Conservation (phyloP, 768 basidiomycete species). For the Tephrocybe sp. region DNA sequence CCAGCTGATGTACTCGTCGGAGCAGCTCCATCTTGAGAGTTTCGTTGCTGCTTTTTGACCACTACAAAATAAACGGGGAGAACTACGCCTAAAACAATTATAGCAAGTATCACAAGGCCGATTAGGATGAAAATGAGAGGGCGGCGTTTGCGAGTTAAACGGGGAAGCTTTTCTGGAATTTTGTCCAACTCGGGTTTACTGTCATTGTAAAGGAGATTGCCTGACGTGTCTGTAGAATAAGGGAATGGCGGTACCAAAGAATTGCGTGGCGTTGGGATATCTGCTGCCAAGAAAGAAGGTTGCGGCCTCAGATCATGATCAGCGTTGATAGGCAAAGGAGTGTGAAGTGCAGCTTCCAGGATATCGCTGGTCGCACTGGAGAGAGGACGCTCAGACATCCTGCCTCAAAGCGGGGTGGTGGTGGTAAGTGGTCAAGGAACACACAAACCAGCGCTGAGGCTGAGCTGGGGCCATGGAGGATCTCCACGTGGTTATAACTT, state of each 20-base stretch:
- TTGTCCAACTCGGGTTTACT: conserved; percentile 12
- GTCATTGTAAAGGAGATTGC: conserved; percentile 12
- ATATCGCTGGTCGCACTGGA: conserved; percentile 9
- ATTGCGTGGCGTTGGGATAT: conserved; percentile 14
- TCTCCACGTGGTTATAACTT: conserved; percentile 12
- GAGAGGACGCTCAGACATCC: conserved; percentile 17
- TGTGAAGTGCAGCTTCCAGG: conserved; percentile 11
- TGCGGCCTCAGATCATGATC: conserved; percentile 10
- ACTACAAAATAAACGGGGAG: conserved; percentile 60
- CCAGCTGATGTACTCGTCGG: conserved; percentile 7
- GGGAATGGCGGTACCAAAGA: conserved; percentile 9
- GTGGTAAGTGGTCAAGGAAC: conserved; percentile 6
- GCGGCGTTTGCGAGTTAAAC: conserved; percentile 14
- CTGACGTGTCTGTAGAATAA: conserved; percentile 16
- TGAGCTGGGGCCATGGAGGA: neutral
- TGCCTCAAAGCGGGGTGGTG: conserved; percentile 4
- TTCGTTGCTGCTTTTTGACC: conserved; percentile 37
- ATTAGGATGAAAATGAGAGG: conserved; percentile 24
- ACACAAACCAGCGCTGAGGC: conserved; percentile 1
- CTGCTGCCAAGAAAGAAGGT: conserved; percentile 13
- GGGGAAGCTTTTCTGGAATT: neutral
- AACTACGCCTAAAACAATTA: conserved; percentile 46
- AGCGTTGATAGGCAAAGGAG: conserved; percentile 13
- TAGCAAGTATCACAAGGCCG: conserved; percentile 35
- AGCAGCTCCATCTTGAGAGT: conserved; percentile 5